phyloP scores from a whole-genome alignment of 179 eudicot genomes.

The Patellifolia procumbens region DNA sequence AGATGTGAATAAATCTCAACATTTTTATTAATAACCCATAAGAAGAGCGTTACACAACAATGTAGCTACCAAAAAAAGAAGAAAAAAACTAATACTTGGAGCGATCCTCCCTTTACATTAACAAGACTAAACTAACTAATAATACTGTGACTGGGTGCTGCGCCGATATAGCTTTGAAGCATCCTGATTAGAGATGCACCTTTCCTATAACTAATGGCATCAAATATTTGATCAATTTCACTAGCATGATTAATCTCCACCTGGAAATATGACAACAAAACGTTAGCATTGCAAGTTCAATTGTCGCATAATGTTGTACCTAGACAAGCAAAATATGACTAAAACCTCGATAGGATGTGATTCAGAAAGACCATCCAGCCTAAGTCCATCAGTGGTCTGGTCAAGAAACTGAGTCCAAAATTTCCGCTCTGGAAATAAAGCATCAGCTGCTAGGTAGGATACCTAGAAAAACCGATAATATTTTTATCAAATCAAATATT shows the following conservation, averaged over 20 bases:
- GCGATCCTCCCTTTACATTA: no score
- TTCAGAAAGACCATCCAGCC: slow-evolving; percentile 93
- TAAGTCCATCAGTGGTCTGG: slow-evolving; percentile 84
- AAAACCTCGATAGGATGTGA: slow-evolving; percentile 98
- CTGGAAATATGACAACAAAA: slow-evolving; percentile 44
- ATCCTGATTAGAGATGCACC: slow-evolving; percentile 97
- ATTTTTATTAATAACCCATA: no score
- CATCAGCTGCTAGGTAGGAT: slow-evolving; percentile 86
- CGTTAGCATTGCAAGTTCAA: slow-evolving; percentile 1
- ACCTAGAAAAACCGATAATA: slow-evolving; percentile 47
- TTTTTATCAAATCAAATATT: background rate
- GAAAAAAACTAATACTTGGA: no score
- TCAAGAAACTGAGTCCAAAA: slow-evolving; percentile 99
- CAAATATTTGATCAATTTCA: slow-evolving; percentile 97
- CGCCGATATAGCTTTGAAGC: slow-evolving; percentile 97
- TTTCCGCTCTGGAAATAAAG: slow-evolving; percentile 94
- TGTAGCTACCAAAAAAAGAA: no score
- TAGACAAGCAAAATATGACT: slow-evolving; percentile 1
- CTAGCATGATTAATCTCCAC: slow-evolving; percentile 92
- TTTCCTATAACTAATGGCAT: slow-evolving; percentile 93
- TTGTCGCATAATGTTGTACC: slow-evolving; percentile 3
- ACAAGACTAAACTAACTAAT: no score
- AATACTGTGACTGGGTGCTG: no score
- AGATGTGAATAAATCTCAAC: no score
- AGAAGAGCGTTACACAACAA: no score